Evolutionary conservation across 305 asterid genomes (phyloP).

Genomic region (Fraxinus dipetala): DNA sequence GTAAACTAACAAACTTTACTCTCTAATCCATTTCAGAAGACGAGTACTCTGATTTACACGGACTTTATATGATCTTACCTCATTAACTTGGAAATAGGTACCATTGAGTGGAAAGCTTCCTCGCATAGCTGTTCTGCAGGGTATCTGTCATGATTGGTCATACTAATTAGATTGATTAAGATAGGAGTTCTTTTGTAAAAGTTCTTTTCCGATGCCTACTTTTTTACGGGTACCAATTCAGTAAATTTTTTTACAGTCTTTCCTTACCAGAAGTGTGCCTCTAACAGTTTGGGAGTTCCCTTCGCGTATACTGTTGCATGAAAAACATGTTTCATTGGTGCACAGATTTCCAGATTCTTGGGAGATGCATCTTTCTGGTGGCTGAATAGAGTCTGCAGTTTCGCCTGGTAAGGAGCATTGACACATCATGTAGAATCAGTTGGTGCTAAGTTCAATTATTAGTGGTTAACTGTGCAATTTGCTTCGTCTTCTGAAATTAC

Average conservation of each 20-base stretch:
- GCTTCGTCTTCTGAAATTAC: neutral
- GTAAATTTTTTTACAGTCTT: neutral
- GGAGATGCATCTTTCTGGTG: constrained; percentile 77
- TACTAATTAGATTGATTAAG: constrained; percentile 20
- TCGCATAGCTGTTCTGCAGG: constrained; percentile 98
- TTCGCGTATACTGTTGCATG: constrained; percentile 93
- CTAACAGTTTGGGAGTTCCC: constrained; percentile 79
- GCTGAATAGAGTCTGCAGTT: constrained; percentile 74
- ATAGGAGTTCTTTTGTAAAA: neutral
- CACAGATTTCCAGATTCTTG: constrained; percentile 65
- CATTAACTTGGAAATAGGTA: constrained; percentile 93
- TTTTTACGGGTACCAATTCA: constrained; percentile 7
- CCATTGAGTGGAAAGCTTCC: constrained; percentile 99
- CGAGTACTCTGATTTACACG: neutral
- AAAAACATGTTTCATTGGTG: constrained; percentile 66
- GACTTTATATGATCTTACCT: constrained; percentile 46
- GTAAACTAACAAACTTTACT: constrained; percentile 25
- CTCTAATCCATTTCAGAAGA: constrained; percentile 18
- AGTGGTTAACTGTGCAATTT: constrained; percentile 13
- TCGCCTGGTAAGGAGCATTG: constrained; percentile 62
- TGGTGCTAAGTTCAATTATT: constrained; percentile 12
- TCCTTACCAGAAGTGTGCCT: constrained; percentile 88
- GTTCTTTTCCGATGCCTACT: neutral
- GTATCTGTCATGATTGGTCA: constrained; percentile 55
- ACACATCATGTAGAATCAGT: constrained; percentile 16